These are phyloP conservation scores for Trichoderma koningii DNA, from an alignment of 2,329 filamentous ascomycete species.

Conservation along the genomic window DNA sequence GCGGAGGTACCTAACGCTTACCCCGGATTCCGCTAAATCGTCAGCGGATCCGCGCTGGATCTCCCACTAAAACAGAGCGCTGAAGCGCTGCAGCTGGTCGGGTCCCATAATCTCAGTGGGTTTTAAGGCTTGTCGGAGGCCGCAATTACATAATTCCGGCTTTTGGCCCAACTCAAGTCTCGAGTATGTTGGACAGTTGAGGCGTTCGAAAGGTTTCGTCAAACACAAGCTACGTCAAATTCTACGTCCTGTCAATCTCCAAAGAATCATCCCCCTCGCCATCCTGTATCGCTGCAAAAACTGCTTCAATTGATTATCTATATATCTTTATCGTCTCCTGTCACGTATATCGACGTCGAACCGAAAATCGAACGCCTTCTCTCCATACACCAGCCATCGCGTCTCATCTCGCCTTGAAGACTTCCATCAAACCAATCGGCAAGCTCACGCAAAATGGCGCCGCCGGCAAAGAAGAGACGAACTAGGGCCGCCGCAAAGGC, in stretches of 20 bases:
- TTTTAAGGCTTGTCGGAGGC: constrained; percentile 14
- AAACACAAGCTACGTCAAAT: not conserved
- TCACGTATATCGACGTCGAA: no score
- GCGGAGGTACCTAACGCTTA: constrained; percentile 9
- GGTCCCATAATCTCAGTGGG: no score
- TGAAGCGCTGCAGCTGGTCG: not conserved
- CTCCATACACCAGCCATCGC: not conserved
- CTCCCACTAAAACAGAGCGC: constrained; percentile 19
- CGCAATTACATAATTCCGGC: constrained; percentile 27
- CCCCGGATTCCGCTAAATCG: constrained; percentile 25
- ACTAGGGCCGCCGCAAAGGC: constrained; percentile 31
- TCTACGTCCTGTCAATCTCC: not conserved
- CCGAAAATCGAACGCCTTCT: no score
- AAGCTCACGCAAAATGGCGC: constrained; percentile 32
- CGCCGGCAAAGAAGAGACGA: constrained; percentile 37
- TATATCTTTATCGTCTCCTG: no score
- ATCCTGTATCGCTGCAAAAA: not conserved
- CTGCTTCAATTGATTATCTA: no score
- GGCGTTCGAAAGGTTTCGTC: not conserved
- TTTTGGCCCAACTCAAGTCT: not conserved
- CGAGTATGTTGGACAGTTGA: not conserved
- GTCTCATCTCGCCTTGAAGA: not conserved
- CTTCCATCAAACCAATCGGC: not conserved
- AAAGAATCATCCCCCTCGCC: not conserved
- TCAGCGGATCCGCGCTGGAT: constrained; percentile 23